Conservation (phyloP, 163 green algal genomes). For the Scenedesmus sp. region DNA sequence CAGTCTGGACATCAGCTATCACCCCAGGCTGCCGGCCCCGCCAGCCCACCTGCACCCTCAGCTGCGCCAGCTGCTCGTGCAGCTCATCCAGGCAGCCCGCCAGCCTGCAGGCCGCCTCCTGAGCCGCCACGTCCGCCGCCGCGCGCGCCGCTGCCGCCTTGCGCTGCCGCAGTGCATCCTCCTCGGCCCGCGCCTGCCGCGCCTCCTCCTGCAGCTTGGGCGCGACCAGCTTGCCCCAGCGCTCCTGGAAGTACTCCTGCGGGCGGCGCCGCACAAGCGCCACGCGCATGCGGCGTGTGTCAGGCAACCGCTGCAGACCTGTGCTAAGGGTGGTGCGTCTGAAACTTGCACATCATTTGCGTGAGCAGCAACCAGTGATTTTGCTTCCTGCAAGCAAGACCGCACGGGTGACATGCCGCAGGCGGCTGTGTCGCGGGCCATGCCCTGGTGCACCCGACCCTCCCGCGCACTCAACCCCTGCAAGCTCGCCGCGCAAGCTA, state of each 20-base stretch:
- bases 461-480: no score
- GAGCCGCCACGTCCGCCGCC: slow-evolving; percentile 21
- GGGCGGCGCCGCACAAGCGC: background rate
- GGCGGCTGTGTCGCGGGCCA: no score
- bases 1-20: no score
- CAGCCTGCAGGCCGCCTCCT: slow-evolving; percentile 44
- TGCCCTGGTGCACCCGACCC: no score
- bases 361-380: no score
- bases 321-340: no score
- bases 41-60: slow-evolving; percentile 47
- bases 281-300: background rate
- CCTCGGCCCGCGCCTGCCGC: slow-evolving; percentile 1
- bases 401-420: no score
- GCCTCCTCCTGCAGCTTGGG: slow-evolving; percentile 49
- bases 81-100: slow-evolving; percentile 43
- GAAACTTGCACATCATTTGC: no score
- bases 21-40: no score
- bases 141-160: slow-evolving; percentile 34
- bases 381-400: no score
- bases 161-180: slow-evolving; percentile 20
- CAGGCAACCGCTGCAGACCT: background rate
- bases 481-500: no score
- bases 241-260: slow-evolving; percentile 51
- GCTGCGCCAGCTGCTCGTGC: slow-evolving; percentile 47
- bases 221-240: slow-evolving; percentile 46